Evolutionary conservation across 441 rosid genomes (phyloP).

Genomic region (Erodium moschatum): DNA sequence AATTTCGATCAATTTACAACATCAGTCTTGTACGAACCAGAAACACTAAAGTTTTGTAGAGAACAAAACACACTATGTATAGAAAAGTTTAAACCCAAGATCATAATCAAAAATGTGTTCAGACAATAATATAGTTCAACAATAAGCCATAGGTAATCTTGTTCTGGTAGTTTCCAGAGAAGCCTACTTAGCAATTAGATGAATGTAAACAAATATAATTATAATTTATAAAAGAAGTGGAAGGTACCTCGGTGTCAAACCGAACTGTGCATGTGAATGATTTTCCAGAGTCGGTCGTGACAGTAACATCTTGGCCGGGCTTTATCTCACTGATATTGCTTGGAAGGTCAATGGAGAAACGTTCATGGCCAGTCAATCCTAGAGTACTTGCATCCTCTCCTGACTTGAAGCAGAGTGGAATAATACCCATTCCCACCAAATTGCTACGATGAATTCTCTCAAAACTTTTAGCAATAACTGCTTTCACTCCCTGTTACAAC

Average conservation of each 20-base stretch:
- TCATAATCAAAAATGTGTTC: no score
- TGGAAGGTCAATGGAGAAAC: conserved; percentile 86
- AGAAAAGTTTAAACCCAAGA: no score
- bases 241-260: conserved; percentile 47
- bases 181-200: no score
- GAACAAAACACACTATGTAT: no score
- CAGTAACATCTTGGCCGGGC: conserved; percentile 92
- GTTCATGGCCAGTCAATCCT: conserved; percentile 82
- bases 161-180: no score
- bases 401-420: conserved; percentile 83
- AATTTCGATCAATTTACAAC: not conserved
- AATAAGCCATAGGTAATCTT: no score
- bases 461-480: conserved; percentile 92
- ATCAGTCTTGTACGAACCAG: not conserved
- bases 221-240: not conserved
- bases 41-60: no score
- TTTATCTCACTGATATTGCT: conserved; percentile 54
- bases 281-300: conserved; percentile 40
- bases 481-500: conserved; percentile 73
- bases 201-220: no score
- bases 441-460: conserved; percentile 97
- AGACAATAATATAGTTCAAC: no score
- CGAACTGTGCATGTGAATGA: conserved; percentile 55
- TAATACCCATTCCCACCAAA: conserved; percentile 95
- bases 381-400: conserved; percentile 86